Evolutionary conservation across 2,329 filamentous ascomycete species (phyloP).

Genomic region (Chaetoscypha palmicola): DNA sequence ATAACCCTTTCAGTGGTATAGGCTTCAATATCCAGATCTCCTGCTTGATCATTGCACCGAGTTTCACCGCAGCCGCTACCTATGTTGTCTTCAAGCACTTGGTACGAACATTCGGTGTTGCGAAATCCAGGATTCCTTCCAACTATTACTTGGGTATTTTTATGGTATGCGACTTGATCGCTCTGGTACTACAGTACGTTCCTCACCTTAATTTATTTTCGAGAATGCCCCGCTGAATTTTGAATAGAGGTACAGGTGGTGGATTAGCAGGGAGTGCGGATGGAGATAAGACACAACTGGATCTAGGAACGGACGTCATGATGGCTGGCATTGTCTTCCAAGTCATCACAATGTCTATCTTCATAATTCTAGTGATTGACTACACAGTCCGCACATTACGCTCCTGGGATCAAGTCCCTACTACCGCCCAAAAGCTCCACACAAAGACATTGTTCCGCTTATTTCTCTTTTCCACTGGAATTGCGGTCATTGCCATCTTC

Average conservation of each 20-base stretch:
- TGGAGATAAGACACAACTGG: slow-evolving; percentile 7
- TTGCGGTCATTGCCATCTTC: slow-evolving; percentile 17
- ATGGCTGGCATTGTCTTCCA: slow-evolving; percentile 35
- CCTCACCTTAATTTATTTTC: neutral
- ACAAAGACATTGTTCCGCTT: slow-evolving; percentile 7
- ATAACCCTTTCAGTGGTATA: slow-evolving; percentile 42
- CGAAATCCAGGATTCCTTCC: slow-evolving; percentile 30
- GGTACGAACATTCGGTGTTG: slow-evolving; percentile 15
- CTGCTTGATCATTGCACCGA: slow-evolving; percentile 28
- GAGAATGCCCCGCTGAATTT: too few species aligned
- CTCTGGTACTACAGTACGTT: slow-evolving; percentile 49
- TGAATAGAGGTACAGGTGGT: slow-evolving; percentile 35
- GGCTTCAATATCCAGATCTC: slow-evolving; percentile 43
- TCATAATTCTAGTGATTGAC: slow-evolving; percentile 40
- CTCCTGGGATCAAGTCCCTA: slow-evolving; percentile 14
- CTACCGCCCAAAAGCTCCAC: slow-evolving; percentile 6
- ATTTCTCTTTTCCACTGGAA: slow-evolving; percentile 15
- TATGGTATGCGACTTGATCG: slow-evolving; percentile 51
- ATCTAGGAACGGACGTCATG: slow-evolving; percentile 30
- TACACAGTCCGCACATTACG: slow-evolving; percentile 38
- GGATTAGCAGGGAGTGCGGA: slow-evolving; percentile 36
- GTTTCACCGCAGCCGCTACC: slow-evolving; percentile 52
- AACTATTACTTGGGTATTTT: slow-evolving; percentile 46
- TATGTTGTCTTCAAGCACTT: slow-evolving; percentile 48
- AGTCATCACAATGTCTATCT: slow-evolving; percentile 31